These are phyloP conservation scores for Penicillium manginii DNA, from an alignment of 495 filamentous ascomycete genomes.

Conservation along the genomic window DNA sequence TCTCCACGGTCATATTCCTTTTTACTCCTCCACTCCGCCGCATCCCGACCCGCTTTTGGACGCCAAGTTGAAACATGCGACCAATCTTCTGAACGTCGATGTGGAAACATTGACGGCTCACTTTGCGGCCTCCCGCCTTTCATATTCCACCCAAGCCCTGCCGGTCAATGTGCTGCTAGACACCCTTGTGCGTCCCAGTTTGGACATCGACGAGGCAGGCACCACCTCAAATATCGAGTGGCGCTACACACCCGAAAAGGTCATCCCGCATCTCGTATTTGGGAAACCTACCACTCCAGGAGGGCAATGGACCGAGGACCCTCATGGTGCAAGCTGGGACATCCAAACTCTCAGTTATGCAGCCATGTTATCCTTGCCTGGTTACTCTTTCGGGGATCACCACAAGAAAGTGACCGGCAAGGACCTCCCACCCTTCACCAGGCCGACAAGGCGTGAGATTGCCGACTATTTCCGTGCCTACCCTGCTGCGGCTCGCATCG, in stretches of 20 bases:
- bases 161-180: slow-evolving; percentile 68
- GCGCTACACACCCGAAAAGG: slow-evolving; percentile 53
- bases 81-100: slow-evolving; percentile 52
- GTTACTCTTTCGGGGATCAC: slow-evolving; percentile 63
- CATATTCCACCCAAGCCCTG: slow-evolving; percentile 67
- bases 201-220: slow-evolving; percentile 59
- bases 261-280: slow-evolving; percentile 61
- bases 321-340: slow-evolving; percentile 57
- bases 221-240: slow-evolving; percentile 59
- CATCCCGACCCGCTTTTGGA: slow-evolving; percentile 67
- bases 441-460: slow-evolving; percentile 62
- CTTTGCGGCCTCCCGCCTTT: slow-evolving; percentile 62
- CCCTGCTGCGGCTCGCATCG: slow-evolving; percentile 57
- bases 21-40: slow-evolving; percentile 54
- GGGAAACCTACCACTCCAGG: slow-evolving; percentile 58
- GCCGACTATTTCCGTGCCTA: slow-evolving; percentile 62
- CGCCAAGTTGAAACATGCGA: slow-evolving; percentile 49
- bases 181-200: slow-evolving; percentile 65
- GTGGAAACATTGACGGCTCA: slow-evolving; percentile 58
- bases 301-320: slow-evolving; percentile 68
- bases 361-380: slow-evolving; percentile 67
- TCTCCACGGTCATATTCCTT: slow-evolving; percentile 66
- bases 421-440: slow-evolving; percentile 54
- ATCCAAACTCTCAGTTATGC: slow-evolving; percentile 67
- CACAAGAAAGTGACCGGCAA: slow-evolving; percentile 45